These are phyloP conservation scores for Candolleomyces efflorescens DNA, from an alignment of 768 basidiomycete genomes.

Conservation along the genomic window DNA sequence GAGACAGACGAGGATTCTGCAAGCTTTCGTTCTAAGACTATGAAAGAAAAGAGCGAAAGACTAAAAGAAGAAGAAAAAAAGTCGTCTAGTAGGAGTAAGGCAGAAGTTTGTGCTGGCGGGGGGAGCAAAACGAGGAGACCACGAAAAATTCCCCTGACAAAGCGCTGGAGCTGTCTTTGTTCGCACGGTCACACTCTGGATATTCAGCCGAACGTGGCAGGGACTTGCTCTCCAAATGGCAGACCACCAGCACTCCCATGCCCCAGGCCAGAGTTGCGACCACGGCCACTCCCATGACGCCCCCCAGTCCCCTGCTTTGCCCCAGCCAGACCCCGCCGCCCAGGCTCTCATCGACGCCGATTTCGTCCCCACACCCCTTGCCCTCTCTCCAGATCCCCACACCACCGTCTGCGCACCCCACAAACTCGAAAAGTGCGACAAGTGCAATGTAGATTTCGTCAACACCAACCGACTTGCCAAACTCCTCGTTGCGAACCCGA, in stretches of 20 bases:
- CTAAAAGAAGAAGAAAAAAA: slow-evolving; percentile 10
- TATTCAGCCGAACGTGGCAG: slow-evolving; percentile 12
- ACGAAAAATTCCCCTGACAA: slow-evolving; percentile 11
- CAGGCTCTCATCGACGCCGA: slow-evolving; percentile 77
- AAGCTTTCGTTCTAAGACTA: neutral
- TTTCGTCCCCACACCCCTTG: slow-evolving; percentile 55
- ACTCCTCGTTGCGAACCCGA: slow-evolving; percentile 64
- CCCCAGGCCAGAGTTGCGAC: slow-evolving; percentile 40
- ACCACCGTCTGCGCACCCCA: slow-evolving; percentile 63
- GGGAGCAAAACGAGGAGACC: slow-evolving; percentile 12
- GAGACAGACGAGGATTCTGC: neutral
- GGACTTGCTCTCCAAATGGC: neutral
- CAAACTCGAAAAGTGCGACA: slow-evolving; percentile 67
- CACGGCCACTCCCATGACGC: slow-evolving; percentile 46
- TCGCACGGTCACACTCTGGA: slow-evolving; percentile 18
- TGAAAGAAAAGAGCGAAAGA: slow-evolving; percentile 16
- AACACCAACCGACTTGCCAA: slow-evolving; percentile 74
- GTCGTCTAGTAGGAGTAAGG: slow-evolving; percentile 14
- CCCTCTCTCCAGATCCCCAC: slow-evolving; percentile 49
- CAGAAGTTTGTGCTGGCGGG: slow-evolving; percentile 22
- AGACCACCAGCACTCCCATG: slow-evolving; percentile 48
- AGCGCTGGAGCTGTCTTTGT: neutral
- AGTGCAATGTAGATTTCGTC: slow-evolving; percentile 71
- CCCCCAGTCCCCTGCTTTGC: slow-evolving; percentile 37
- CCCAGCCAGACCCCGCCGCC: slow-evolving; percentile 63